phyloP scores from a whole-genome alignment of 1,284 basidiomycete species.

The Termitomyces sp. region DNA sequence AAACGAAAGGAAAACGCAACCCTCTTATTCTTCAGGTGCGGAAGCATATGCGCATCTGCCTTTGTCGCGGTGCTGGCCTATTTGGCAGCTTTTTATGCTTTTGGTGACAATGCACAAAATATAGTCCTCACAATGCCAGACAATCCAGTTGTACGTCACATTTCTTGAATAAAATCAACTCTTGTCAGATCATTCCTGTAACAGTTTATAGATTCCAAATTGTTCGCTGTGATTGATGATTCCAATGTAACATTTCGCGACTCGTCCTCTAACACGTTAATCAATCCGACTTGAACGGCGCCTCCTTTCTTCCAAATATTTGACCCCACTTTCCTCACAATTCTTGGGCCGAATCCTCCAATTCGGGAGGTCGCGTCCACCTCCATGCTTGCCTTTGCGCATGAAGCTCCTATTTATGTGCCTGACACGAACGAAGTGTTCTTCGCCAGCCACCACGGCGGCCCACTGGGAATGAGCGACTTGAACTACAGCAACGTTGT shows the following conservation, averaged over 20 bases:
- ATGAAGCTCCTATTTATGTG: conserved; percentile 68
- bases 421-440: conserved; percentile 55
- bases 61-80: conserved; percentile 11
- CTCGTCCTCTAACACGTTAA: conserved; percentile 9
- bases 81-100: conserved; percentile 5
- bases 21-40: neutral
- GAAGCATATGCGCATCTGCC: conserved; percentile 8
- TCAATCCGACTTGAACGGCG: conserved; percentile 35
- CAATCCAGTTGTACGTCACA: conserved; percentile 29
- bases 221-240: conserved; percentile 37
- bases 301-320: conserved; percentile 68
- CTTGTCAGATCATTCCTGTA: neutral
- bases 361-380: conserved; percentile 53
- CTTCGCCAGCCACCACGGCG: conserved; percentile 44
- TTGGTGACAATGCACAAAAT: neutral
- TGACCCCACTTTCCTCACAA: conserved; percentile 49
- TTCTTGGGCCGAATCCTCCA: conserved; percentile 55
- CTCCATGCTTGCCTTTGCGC: conserved; percentile 60
- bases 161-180: neutral
- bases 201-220: conserved; percentile 38
- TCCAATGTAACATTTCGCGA: conserved; percentile 13
- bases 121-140: conserved; percentile 21
- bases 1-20: neutral
- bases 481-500: conserved; percentile 41
- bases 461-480: conserved; percentile 35